phyloP scores from a whole-genome alignment of 352 stramenopile species.

The Phytophthora cactorum region DNA sequence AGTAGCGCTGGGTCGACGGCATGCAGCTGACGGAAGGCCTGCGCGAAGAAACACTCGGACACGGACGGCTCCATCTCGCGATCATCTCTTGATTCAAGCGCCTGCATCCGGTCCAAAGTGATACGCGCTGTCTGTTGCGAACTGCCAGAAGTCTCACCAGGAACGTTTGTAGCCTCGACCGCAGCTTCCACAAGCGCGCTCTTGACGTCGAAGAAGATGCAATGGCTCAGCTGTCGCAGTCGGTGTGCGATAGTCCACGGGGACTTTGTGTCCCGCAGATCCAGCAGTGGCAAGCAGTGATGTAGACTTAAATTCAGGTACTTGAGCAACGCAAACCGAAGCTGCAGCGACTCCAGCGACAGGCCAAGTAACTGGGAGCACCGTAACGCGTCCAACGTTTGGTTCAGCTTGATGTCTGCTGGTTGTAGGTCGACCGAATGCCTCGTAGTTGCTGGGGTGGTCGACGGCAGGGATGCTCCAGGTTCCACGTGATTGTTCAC shows the following conservation, averaged over 20 bases:
- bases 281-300: constrained; percentile 71
- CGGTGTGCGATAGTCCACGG: constrained; percentile 79
- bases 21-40: constrained; percentile 92
- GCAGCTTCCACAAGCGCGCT: constrained; percentile 79
- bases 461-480: constrained; percentile 27
- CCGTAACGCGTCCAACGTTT: constrained; percentile 70
- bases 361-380: constrained; percentile 73
- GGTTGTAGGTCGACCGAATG: constrained; percentile 72
- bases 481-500: constrained; percentile 83
- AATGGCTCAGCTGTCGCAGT: constrained; percentile 78
- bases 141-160: constrained; percentile 54
- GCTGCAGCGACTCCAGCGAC: constrained; percentile 61
- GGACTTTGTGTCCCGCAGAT: constrained; percentile 76
- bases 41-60: constrained; percentile 94
- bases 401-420: constrained; percentile 73
- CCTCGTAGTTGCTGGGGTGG: constrained; percentile 24
- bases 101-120: constrained; percentile 84
- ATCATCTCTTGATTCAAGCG: constrained; percentile 88
- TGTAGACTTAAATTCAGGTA: constrained; percentile 81
- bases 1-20: constrained; percentile 86
- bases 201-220: constrained; percentile 90
- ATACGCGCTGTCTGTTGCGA: constrained; percentile 81
- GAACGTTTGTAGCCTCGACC: constrained; percentile 75
- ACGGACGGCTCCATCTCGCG: constrained; percentile 87
- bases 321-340: constrained; percentile 85